phyloP scores from a whole-genome alignment of 306 rosid species.

The Sphenostylis stenocarpa region DNA sequence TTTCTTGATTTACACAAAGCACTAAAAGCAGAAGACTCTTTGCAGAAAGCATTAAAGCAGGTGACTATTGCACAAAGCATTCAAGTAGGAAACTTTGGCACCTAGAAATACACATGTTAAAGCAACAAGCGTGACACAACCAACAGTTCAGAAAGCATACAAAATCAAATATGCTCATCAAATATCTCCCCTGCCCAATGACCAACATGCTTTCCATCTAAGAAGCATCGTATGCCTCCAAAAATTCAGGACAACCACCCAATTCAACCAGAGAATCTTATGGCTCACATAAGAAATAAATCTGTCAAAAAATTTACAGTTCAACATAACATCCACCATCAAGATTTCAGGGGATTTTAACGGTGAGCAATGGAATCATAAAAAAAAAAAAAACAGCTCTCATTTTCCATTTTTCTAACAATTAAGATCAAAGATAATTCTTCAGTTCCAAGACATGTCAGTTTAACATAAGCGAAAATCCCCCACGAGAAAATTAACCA shows the following conservation, averaged over 20 bases:
- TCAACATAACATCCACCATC: neutral
- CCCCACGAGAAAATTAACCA: slow-evolving; percentile 11
- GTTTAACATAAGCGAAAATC: neutral
- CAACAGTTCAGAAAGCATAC: neutral
- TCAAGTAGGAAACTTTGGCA: neutral
- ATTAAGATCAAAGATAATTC: slow-evolving; percentile 22
- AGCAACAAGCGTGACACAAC: neutral
- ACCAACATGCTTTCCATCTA: slow-evolving; percentile 2
- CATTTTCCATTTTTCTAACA: slow-evolving; percentile 9
- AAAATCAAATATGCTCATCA: slow-evolving; percentile 7
- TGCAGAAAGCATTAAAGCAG: neutral
- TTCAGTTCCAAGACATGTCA: slow-evolving; percentile 15
- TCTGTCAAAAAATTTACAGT: neutral
- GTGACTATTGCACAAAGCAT: neutral
- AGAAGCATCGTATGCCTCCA: slow-evolving; percentile 17
- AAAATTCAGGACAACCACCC: slow-evolving; percentile 23
- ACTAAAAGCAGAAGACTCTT: neutral
- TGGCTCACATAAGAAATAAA: slow-evolving; percentile 4
- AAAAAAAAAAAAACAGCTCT: slow-evolving; percentile 4
- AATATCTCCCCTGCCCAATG: slow-evolving; percentile 8
- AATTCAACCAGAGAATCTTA: slow-evolving; percentile 24
- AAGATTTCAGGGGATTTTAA: neutral
- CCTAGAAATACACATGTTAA: neutral
- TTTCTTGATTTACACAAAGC: neutral
- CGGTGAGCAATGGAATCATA: neutral